Evolutionary conservation across 1,284 basidiomycete genomes (phyloP).

Genomic region (Meripilus lineatus): DNA sequence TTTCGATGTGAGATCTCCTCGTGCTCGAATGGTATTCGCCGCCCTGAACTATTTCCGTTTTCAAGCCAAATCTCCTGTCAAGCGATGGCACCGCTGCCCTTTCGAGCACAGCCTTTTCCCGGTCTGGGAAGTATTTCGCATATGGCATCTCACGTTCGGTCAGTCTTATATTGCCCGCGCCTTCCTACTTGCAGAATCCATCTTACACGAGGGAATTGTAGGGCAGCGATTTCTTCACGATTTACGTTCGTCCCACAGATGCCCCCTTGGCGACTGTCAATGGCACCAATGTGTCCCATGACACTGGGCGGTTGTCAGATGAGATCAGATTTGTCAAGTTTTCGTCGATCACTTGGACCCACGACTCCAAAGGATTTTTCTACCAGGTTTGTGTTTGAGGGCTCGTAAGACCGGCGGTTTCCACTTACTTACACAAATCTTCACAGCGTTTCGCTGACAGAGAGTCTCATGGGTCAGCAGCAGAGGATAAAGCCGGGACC

Average conservation of each 20-base stretch:
- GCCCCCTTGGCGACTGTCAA: constrained; percentile 45
- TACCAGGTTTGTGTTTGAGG: constrained; percentile 54
- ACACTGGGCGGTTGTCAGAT: constrained; percentile 55
- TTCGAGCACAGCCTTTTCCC: constrained; percentile 54
- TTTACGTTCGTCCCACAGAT: constrained; percentile 62
- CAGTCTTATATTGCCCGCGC: constrained; percentile 13
- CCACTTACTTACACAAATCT: background rate
- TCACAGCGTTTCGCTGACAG: constrained; percentile 54
- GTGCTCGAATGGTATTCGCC: background rate
- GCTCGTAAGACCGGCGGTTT: background rate
- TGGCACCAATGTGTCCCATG: constrained; percentile 35
- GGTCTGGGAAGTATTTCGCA: constrained; percentile 66
- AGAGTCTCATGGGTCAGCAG: constrained; percentile 42
- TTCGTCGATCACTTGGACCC: constrained; percentile 65
- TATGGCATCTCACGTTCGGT: constrained; percentile 75
- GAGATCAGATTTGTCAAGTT: constrained; percentile 76
- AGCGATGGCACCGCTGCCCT: constrained; percentile 73
- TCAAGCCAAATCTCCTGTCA: constrained; percentile 64
- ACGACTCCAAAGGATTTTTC: constrained; percentile 78
- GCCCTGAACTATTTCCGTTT: constrained; percentile 4
- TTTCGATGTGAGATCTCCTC: constrained; percentile 54
- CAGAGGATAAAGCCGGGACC: constrained; percentile 53
- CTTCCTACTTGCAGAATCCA: background rate
- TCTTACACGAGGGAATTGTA: constrained; percentile 25
- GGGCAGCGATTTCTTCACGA: constrained; percentile 73